A percentile compares a stretch with the other conserved stretches of the same genome.
Evolutionary conservation across 2,329 filamentous ascomycete species (phyloP).

Genomic region (Aspergillus hiratsukae): DNA sequence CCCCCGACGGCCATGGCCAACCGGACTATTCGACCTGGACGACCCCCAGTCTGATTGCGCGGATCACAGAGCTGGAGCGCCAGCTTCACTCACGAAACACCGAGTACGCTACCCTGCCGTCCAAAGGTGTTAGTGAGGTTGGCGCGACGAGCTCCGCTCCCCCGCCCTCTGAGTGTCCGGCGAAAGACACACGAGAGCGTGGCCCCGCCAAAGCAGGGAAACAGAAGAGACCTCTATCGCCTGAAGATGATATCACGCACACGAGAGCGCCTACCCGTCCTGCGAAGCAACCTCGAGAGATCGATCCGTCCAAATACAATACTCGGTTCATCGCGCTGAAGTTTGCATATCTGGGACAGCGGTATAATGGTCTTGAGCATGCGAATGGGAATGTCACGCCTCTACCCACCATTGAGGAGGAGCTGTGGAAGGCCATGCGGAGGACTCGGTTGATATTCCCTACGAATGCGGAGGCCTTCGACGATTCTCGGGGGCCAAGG

Average conservation of each 20-base stretch:
- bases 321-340: slow-evolving; percentile 87
- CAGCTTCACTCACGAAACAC: slow-evolving; percentile 54
- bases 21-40: slow-evolving; percentile 63
- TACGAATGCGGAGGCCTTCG: slow-evolving; percentile 43
- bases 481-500: slow-evolving; percentile 41
- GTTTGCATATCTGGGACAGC: slow-evolving; percentile 85
- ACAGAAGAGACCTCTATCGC: slow-evolving; percentile 14
- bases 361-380: slow-evolving; percentile 91
- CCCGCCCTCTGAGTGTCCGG: background rate
- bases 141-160: slow-evolving; percentile 1
- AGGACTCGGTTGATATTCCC: slow-evolving; percentile 80
- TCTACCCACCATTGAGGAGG: slow-evolving; percentile 82
- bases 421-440: slow-evolving; percentile 84
- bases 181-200: background rate
- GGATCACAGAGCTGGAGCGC: slow-evolving; percentile 64
- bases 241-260: slow-evolving; percentile 22
- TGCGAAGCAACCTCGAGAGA: slow-evolving; percentile 47
- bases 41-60: slow-evolving; percentile 62
- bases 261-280: slow-evolving; percentile 22
- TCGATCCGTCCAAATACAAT: slow-evolving; percentile 76
- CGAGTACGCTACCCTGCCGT: slow-evolving; percentile 22
- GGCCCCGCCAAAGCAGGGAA: slow-evolving; percentile 6
- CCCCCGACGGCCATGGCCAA: slow-evolving; percentile 8
- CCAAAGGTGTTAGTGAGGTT: slow-evolving; percentile 1
- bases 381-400: slow-evolving; percentile 64